phyloP scores from a whole-genome alignment of 306 rosid genomes.

The Malus asiatica region DNA sequence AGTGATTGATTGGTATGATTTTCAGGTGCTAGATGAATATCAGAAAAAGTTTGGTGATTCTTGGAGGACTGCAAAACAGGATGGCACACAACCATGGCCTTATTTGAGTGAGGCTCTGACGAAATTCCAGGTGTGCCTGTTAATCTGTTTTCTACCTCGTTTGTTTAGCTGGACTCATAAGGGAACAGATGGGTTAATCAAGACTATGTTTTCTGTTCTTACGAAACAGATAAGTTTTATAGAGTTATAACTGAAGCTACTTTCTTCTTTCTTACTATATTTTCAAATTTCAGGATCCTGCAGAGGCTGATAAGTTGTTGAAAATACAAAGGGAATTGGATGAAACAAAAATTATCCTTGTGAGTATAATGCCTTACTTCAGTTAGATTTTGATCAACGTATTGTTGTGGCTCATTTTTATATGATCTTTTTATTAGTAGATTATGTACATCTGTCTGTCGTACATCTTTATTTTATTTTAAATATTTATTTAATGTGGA shows the following conservation, averaged over 20 bases:
- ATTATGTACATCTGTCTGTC: constrained; percentile 1
- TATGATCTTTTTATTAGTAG: neutral
- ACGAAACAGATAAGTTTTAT: neutral
- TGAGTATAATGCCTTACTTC: constrained; percentile 33
- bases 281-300: constrained; percentile 63
- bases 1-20: constrained; percentile 12
- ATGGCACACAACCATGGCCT: constrained; percentile 69
- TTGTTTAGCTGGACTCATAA: constrained; percentile 7
- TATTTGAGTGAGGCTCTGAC: constrained; percentile 71
- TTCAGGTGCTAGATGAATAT: constrained; percentile 82
- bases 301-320: constrained; percentile 95
- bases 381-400: neutral
- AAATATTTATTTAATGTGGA: neutral
- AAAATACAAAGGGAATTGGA: constrained; percentile 94
- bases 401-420: neutral
- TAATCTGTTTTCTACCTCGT: neutral
- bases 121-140: constrained; percentile 64
- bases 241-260: neutral
- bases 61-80: constrained; percentile 63
- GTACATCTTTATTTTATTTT: neutral
- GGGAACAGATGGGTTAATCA: neutral
- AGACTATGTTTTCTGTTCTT: neutral
- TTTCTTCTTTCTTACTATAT: constrained; percentile 2
- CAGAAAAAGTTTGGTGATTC: constrained; percentile 73
- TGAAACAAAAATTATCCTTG: constrained; percentile 96